Percentiles rank a stretch among this genome's conserved stretches.
These are phyloP conservation scores for Stagonosporopsis cucurbitacearum DNA, from an alignment of 2,329 filamentous ascomycete species.

Conservation along the genomic window DNA sequence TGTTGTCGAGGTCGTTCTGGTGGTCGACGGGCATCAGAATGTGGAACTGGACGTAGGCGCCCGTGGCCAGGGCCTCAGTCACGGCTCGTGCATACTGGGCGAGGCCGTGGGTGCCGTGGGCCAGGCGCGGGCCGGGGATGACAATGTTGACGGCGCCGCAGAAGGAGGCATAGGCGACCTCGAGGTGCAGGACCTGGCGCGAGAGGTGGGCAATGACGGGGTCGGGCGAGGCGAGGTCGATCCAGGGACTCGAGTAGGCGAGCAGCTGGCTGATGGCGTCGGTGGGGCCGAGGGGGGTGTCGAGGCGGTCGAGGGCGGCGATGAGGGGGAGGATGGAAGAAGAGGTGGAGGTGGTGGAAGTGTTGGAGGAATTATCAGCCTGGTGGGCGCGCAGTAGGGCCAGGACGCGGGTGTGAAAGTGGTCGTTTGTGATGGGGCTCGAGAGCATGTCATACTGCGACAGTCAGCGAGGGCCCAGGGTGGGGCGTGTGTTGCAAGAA, in stretches of 20 bases:
- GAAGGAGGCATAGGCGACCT: slow-evolving; percentile 94
- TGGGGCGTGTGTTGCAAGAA: neutral
- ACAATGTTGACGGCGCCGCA: slow-evolving; percentile 86
- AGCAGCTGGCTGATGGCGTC: slow-evolving; percentile 75
- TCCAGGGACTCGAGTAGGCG: slow-evolving; percentile 87
- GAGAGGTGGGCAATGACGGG: slow-evolving; percentile 85
- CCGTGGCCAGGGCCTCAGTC: slow-evolving; percentile 77
- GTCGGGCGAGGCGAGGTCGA: slow-evolving; percentile 84
- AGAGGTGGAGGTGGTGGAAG: slow-evolving; percentile 43
- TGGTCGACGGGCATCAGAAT: slow-evolving; percentile 86
- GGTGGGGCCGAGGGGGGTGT: slow-evolving; percentile 75
- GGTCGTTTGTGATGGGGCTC: slow-evolving; percentile 75
- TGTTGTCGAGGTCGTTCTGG: no score
- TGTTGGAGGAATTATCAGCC: slow-evolving; percentile 54
- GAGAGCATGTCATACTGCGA: slow-evolving; percentile 80
- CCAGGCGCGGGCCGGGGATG: slow-evolving; percentile 75
- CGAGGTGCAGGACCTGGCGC: slow-evolving; percentile 85
- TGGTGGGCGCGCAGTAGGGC: slow-evolving; percentile 64
- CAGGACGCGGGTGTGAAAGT: slow-evolving; percentile 74
- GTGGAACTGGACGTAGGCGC: slow-evolving; percentile 78
- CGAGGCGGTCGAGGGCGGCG: slow-evolving; percentile 75
- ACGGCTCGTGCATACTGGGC: slow-evolving; percentile 84
- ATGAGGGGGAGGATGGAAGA: slow-evolving; percentile 40
- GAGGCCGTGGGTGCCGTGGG: slow-evolving; percentile 63
- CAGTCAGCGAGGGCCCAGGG: no score